A percentile compares a stretch with the other conserved stretches of the same genome.
Evolutionary conservation across 2,329 filamentous ascomycete genomes (phyloP).

Genomic region (Ramularia collo-cygni): DNA sequence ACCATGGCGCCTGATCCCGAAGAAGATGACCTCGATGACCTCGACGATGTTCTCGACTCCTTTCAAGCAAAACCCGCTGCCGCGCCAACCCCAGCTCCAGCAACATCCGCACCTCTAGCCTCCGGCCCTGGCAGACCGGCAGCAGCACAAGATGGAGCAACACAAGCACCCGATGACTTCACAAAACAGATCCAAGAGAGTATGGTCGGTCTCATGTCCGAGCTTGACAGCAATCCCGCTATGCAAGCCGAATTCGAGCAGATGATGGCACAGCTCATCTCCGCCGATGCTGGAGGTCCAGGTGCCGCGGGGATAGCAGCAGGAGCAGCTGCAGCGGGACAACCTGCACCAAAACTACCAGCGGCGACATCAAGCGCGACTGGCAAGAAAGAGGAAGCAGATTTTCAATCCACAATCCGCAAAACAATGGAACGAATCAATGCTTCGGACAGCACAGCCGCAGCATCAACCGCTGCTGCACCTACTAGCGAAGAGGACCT

Average conservation of each 20-base stretch:
- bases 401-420: slow-evolving; percentile 88
- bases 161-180: slow-evolving; percentile 56
- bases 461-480: slow-evolving; percentile 57
- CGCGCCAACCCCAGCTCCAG: slow-evolving; percentile 17
- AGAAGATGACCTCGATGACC: slow-evolving; percentile 83
- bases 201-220: slow-evolving; percentile 76
- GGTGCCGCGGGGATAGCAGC: slow-evolving; percentile 27
- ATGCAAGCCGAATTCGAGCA: slow-evolving; percentile 71
- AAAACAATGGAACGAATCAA: slow-evolving; percentile 97
- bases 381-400: slow-evolving; percentile 38
- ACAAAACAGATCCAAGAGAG: slow-evolving; percentile 79
- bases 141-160: slow-evolving; percentile 23
- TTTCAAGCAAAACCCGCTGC: slow-evolving; percentile 55
- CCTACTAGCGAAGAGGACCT: slow-evolving; percentile 64
- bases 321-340: slow-evolving; percentile 20
- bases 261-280: slow-evolving; percentile 44
- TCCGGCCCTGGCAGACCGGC: slow-evolving; percentile 35
- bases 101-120: slow-evolving; percentile 31
- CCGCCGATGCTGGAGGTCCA: slow-evolving; percentile 39
- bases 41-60: slow-evolving; percentile 92
- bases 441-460: slow-evolving; percentile 75
- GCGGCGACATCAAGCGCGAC: slow-evolving; percentile 4
- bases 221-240: slow-evolving; percentile 55
- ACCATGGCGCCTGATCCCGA: slow-evolving; percentile 67
- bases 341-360: slow-evolving; percentile 15